These are phyloP conservation scores for Aspergillus phoenicis DNA, from an alignment of 2,329 filamentous ascomycete species.

Conservation along the genomic window DNA sequence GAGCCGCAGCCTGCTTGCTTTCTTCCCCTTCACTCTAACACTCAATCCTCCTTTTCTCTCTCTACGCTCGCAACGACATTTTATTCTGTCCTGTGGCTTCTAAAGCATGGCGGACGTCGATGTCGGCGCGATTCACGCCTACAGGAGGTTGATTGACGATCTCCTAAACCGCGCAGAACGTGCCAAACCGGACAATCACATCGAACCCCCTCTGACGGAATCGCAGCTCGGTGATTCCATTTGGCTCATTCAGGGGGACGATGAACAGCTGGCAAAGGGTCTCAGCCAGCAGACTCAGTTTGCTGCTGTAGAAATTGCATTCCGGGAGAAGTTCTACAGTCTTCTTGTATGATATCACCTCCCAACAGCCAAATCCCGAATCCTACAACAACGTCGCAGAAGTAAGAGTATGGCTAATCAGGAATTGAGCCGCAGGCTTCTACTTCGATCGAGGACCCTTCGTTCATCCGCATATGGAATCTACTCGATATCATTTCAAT, in stretches of 20 bases:
- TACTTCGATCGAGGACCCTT: slow-evolving; percentile 73
- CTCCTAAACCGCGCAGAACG: slow-evolving; percentile 62
- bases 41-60: slow-evolving; percentile 13
- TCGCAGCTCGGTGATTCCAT: slow-evolving; percentile 54
- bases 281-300: slow-evolving; percentile 59
- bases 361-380: too few relatives aligned
- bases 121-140: slow-evolving; percentile 43
- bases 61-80: background rate
- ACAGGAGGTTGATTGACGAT: slow-evolving; percentile 57
- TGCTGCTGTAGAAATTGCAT: slow-evolving; percentile 79
- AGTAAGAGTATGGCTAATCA: slow-evolving; percentile 17
- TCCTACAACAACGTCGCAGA: background rate
- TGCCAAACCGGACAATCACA: slow-evolving; percentile 60
- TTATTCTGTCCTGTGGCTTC: background rate
- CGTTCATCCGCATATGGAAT: slow-evolving; percentile 87
- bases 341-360: slow-evolving; percentile 64
- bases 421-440: slow-evolving; percentile 58
- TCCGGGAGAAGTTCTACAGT: slow-evolving; percentile 76
- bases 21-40: slow-evolving; percentile 9
- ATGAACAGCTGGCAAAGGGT: slow-evolving; percentile 30
- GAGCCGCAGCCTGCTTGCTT: slow-evolving; percentile 31
- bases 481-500: slow-evolving; percentile 88
- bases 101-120: slow-evolving; percentile 37
- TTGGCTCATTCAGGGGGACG: slow-evolving; percentile 40
- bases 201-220: slow-evolving; percentile 76